These are phyloP conservation scores for Citrullus mucosospermus DNA, from an alignment of 306 rosid genomes.

Conservation along the genomic window DNA sequence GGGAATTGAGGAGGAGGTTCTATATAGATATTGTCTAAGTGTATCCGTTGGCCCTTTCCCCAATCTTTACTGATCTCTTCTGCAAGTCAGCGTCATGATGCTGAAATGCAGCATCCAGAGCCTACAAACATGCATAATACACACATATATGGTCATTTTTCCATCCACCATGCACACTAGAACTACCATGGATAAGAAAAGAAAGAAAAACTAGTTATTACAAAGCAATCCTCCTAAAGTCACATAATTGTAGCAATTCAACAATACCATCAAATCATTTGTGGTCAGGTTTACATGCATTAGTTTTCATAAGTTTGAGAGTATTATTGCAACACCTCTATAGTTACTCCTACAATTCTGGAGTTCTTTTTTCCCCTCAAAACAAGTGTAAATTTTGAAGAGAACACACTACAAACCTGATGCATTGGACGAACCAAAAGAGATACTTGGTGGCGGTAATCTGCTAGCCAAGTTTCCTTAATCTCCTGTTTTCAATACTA, in stretches of 20 bases:
- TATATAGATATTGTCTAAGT: conserved; percentile 15
- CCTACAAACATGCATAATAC: conserved; percentile 30
- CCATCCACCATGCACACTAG: neutral
- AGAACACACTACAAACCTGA: conserved; percentile 43
- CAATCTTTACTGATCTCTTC: conserved; percentile 53
- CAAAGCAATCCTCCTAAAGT: neutral
- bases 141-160: neutral
- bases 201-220: neutral
- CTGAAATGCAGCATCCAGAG: conserved; percentile 81
- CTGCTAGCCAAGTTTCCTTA: conserved; percentile 58
- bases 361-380: neutral
- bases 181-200: neutral
- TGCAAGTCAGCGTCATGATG: conserved; percentile 68
- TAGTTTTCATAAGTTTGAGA: too few relatives aligned
- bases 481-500: conserved; percentile 47
- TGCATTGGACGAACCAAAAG: conserved; percentile 94
- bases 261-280: neutral
- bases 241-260: neutral
- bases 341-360: too few relatives aligned
- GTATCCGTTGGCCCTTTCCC: conserved; percentile 53
- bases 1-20: neutral
- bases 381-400: neutral
- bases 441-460: conserved; percentile 82
- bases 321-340: too few relatives aligned
- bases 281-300: neutral